phyloP scores from a whole-genome alignment of 2,329 filamentous ascomycete species.

The Cladosporium sp. region DNA sequence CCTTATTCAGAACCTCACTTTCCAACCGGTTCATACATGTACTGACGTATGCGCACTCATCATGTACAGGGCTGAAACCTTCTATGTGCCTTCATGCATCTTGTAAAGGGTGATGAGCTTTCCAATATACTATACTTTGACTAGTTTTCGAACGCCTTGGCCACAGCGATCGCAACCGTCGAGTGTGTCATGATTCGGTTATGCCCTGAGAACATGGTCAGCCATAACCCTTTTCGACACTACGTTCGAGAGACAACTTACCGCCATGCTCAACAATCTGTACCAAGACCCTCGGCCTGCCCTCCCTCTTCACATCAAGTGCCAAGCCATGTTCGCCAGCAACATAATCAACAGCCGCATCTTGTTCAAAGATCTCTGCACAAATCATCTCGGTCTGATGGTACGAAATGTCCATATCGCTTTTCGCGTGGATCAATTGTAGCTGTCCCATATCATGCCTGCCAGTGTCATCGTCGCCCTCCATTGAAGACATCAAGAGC shows the following conservation, averaged over 20 bases:
- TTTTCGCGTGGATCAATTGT: constrained; percentile 70
- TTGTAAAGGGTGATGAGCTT: too few species aligned
- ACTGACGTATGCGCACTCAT: too few species aligned
- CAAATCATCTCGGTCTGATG: constrained; percentile 64
- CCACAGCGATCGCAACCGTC: constrained; percentile 59
- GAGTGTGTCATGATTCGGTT: constrained; percentile 65
- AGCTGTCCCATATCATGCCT: constrained; percentile 45
- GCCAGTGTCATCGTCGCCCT: constrained; percentile 27
- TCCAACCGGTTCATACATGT: too few species aligned
- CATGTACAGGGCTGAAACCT: too few species aligned
- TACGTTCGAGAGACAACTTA: constrained; percentile 19
- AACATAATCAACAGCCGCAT: constrained; percentile 22
- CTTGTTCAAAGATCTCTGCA: constrained; percentile 53
- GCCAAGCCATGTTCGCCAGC: constrained; percentile 27
- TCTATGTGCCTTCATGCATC: too few species aligned
- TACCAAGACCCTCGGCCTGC: constrained; percentile 34
- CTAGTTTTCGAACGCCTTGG: constrained; percentile 55
- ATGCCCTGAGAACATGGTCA: constrained; percentile 51
- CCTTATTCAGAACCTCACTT: too few species aligned
- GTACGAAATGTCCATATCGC: constrained; percentile 81
- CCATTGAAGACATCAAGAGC: constrained; percentile 34
- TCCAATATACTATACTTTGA: too few species aligned
- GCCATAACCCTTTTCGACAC: neutral
- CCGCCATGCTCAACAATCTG: constrained; percentile 44
- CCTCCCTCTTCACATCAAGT: constrained; percentile 19